A percentile compares a stretch with the other conserved stretches of the same genome.
Evolutionary conservation across 2,329 filamentous ascomycete species (phyloP).

Genomic region (Botrytis porri): DNA sequence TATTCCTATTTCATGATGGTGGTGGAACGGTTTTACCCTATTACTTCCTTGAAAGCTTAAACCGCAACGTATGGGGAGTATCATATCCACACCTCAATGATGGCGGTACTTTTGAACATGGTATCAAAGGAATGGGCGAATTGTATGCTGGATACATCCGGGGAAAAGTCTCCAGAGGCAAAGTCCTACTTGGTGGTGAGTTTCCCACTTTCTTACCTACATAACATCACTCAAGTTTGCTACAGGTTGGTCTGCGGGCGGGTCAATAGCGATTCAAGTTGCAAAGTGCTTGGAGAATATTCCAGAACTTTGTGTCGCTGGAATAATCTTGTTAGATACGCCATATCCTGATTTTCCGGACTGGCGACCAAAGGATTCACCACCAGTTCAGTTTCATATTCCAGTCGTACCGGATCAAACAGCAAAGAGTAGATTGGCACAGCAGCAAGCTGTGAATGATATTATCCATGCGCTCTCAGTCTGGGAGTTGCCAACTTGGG

Average conservation of each 20-base stretch:
- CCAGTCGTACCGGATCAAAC: not conserved
- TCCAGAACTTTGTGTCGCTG: slow-evolving; percentile 10
- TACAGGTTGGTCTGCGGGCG: slow-evolving; percentile 15
- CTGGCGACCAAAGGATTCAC: slow-evolving; percentile 12
- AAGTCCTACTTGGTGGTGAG: slow-evolving; percentile 15
- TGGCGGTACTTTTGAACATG: not conserved
- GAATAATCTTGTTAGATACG: slow-evolving; percentile 3
- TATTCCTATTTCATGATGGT: slow-evolving; percentile 15
- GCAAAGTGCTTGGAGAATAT: slow-evolving; percentile 12
- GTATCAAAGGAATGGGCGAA: slow-evolving; percentile 13
- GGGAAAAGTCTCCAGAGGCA: slow-evolving; percentile 5
- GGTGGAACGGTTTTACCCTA: slow-evolving; percentile 12
- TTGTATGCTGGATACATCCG: slow-evolving; percentile 11
- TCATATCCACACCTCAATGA: slow-evolving; percentile 15
- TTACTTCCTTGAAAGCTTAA: slow-evolving; percentile 16
- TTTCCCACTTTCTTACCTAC: not conserved
- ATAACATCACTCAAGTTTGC: not conserved
- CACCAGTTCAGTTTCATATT: slow-evolving; percentile 8
- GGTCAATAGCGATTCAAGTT: slow-evolving; percentile 12
- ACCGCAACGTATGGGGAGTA: slow-evolving; percentile 12
- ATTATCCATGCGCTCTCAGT: slow-evolving; percentile 12
- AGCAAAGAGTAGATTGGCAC: slow-evolving; percentile 6
- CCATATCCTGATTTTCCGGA: slow-evolving; percentile 13
- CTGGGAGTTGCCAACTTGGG: slow-evolving; percentile 14
- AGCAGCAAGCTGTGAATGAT: slow-evolving; percentile 10